Evolutionary conservation across 805 yeast genomes (phyloP), one percentile per base, ranked within the genome.

Genomic region (Suhomyces tanzawaensis): DNA sequence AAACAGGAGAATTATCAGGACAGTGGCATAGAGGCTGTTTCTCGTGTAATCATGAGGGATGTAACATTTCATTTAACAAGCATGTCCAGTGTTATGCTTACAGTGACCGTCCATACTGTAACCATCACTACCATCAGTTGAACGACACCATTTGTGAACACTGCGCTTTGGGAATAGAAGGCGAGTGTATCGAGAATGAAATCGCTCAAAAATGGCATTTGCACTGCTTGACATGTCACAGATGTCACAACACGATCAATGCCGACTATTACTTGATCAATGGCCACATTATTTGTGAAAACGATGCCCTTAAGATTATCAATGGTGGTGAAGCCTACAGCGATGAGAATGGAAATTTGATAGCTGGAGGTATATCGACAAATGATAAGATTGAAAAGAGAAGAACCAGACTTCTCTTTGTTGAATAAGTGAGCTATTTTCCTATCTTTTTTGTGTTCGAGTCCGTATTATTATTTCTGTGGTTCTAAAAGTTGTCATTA

Each of bases 1-100:
- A 81, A 49, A 85, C 85, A 39, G 85, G 82, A n/a, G 89, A 82
- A 52, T 64, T 85, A 32, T 76, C 87, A 1, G 98, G 97, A 0
- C 91, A 89, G 57, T 93, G 98, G 98, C 99, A 93, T 57, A 72
- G 95, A 27, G 62, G 71, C 12, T 93, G 99, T 57, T 91, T 93
- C 68, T 66, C 67, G 11, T 93, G 99, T 66, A 62, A 71, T 14
- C 50, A 58, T 40, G 49, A 45, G 1, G 60, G 69, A 9, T 91
- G 98, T 64, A 61, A 60, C 7, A 54, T 70, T 2, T 61, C 60
- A 26, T 85, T 85, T 60, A 71, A 69, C 46, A 84, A 79, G 51
- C 71, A 75, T 9, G 74, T 76, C 13, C 76, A 77, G 18, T 82
- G 89, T 50, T 93, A 90, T 58, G 95, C 85, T 5, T 71, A 79